A percentile compares a stretch with the other conserved stretches of the same genome.
Evolutionary conservation across 306 rosid genomes (phyloP).

Genomic region (Clitoria ternatea): DNA sequence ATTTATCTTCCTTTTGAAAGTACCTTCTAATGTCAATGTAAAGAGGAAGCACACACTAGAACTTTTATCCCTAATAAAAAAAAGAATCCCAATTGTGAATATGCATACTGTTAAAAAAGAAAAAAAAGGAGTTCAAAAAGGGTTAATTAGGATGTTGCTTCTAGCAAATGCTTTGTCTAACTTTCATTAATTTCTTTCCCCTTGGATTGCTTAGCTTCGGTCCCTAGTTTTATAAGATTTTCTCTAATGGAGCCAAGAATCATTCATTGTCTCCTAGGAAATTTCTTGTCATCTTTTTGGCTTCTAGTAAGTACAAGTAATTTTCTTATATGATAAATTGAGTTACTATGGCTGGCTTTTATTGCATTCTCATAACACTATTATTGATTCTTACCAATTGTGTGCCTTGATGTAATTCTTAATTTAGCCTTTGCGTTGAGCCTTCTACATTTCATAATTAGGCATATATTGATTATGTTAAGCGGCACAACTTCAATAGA

Average conservation of each 20-base stretch:
- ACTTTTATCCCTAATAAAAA: too few relatives aligned
- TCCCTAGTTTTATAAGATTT: slow-evolving; percentile 74
- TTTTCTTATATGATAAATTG: slow-evolving; percentile 7
- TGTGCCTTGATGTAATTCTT: slow-evolving; percentile 79
- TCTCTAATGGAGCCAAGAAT: slow-evolving; percentile 59
- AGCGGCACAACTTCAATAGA: slow-evolving; percentile 88
- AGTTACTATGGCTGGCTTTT: slow-evolving; percentile 21
- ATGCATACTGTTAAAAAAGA: not conserved
- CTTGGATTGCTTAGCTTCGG: slow-evolving; percentile 71
- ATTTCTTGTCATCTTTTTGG: slow-evolving; percentile 62
- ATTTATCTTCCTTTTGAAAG: too few relatives aligned
- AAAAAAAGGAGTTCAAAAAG: too few relatives aligned
- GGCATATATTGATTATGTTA: slow-evolving; percentile 73
- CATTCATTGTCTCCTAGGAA: slow-evolving; percentile 67
- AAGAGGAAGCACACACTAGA: too few relatives aligned
- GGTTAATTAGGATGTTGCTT: too few relatives aligned
- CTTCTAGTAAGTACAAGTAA: slow-evolving; percentile 63
- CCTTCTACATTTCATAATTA: slow-evolving; percentile 80
- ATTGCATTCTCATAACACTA: slow-evolving; percentile 28
- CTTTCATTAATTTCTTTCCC: slow-evolving; percentile 12
- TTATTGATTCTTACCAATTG: slow-evolving; percentile 45
- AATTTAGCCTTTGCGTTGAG: slow-evolving; percentile 90
- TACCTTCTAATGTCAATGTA: too few relatives aligned
- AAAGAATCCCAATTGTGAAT: not conserved
- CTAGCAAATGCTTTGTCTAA: slow-evolving; percentile 24